phyloP scores from a whole-genome alignment of 768 basidiomycete genomes.

The Paxillus ammoniavirescens region DNA sequence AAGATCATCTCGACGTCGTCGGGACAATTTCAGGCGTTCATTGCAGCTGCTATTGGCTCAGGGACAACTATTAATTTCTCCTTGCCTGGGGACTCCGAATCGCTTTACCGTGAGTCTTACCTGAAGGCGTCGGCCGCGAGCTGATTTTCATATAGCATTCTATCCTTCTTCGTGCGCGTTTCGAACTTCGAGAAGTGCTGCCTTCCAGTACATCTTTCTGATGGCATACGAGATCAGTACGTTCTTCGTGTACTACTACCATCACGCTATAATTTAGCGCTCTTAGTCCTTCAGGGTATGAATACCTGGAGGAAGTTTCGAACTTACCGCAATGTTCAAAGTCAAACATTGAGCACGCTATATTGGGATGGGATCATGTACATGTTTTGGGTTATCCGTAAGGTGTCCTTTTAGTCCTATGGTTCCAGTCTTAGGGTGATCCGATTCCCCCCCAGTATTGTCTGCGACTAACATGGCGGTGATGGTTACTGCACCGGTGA shows the following conservation, averaged over 20 bases:
- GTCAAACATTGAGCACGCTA: constrained; percentile 18
- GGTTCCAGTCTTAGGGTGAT: neutral
- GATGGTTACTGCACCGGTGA: constrained; percentile 20
- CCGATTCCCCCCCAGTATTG: constrained; percentile 5
- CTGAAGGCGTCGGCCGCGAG: neutral
- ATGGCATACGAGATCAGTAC: constrained; percentile 21
- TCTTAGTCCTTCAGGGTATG: constrained; percentile 23
- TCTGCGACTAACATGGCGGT: constrained; percentile 14
- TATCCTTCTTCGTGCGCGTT: constrained; percentile 19
- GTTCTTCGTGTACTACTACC: neutral
- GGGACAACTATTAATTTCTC: neutral
- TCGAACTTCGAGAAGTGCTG: constrained; percentile 14
- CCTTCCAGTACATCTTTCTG: constrained; percentile 14
- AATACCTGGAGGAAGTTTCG: constrained; percentile 23
- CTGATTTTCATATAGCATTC: constrained; percentile 12
- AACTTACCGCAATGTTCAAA: constrained; percentile 18
- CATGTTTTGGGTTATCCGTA: constrained; percentile 23
- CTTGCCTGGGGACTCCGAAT: constrained; percentile 16
- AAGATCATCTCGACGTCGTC: neutral
- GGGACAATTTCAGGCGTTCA: constrained; percentile 8
- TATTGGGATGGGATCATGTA: constrained; percentile 29
- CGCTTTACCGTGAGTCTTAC: constrained; percentile 19
- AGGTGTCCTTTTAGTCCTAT: neutral
- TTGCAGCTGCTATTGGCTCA: constrained; percentile 14
- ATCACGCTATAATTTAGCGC: neutral